Base-by-base conservation (phyloP, 2,329 filamentous ascomycete genomes). In the Thelonectria olida region DNA sequence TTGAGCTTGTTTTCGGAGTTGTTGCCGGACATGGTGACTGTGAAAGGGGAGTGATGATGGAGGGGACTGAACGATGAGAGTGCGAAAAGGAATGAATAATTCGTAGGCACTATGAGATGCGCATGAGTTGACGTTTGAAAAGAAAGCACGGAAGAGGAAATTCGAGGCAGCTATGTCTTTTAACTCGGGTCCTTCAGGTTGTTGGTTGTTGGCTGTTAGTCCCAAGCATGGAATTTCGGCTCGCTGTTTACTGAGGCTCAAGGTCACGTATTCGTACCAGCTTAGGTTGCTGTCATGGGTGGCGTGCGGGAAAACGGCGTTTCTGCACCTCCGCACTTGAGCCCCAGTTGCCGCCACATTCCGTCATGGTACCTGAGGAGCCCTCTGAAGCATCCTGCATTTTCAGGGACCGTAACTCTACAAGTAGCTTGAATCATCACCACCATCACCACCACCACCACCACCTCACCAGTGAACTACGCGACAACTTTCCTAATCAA, bases 21-120 rank as follows among this genome's bases (percentile, higher is more conserved):
- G 62, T 76, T 77, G 59, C 77, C 75, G 10, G 78, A 72, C 79
- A 81, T 82, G 22, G 54, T 67, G 31, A 41, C 49, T 17, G 56
- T 19, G 38, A 17, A 41, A 41, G 38, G 38, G 38, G 15, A 6
- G 31, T 25, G 39, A 45, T 23, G 49, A 28, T 42, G 58, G 45
- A 23, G 20, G 17, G 17, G 31, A 34, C 17, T 41, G 47, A 51
- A 47, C 17, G 38, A 27, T 51, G 36, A 20, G n/a, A n/a, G n/a
- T n/a, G n/a, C n/a, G n/a, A n/a, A n/a, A n/a, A n/a, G 17, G 20
- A 39, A 48, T 15, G 19, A 52, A 53, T 34, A 28, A 34, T 25
- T 27, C 8, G n/a, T 39, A 20, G 13, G 19, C 20, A 20, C 41
- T 27, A 39, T 41, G 4, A 9, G 13, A 41, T n/a, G n/a, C n/a